Base-by-base conservation (phyloP, 306 rosid genomes). In the Rosa multiflora region DNA sequence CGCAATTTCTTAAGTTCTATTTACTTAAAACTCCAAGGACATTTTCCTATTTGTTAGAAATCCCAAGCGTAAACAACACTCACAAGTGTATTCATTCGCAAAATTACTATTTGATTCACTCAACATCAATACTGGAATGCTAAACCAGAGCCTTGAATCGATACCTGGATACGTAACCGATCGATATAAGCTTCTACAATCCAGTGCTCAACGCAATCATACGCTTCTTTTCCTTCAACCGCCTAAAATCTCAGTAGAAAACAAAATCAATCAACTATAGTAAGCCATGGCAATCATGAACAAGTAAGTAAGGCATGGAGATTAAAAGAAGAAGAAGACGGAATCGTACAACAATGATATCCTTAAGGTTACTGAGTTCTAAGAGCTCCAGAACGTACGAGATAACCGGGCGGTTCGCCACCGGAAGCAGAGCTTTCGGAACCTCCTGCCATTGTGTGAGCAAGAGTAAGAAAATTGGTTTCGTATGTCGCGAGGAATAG, bases 361-460 rank as follows among this genome's bases (percentile, higher is more conserved):
- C 92, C 74, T 96, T 96, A 47, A 96, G 96, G 82, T 93, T 96
- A 83, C 85, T 93, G 56, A 84, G 89, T 73, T 96, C 98, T 78
- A 93, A 81, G 37, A 84, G 88, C 93, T 96, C 98, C 55, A 96
- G 82, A 46, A 88, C 94, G 82, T 96, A 96, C 55, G 98, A 96
- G 73, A 96, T 86, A 78, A 96, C 89, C 18, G 97, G 96, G 10
- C 98, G 89, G 78, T 93, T 91, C 5, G 96, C 99, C 62, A 96
- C 97, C 11, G 99, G 98, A 83, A 96, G 98, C 20, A 96, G 78
- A 23, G 99, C 96, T 37, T 90, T 91, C 2, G 99, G 99, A 80
- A 93, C 88, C 84, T 93, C 99, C 98, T 96, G 91, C 69, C 79
- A 58, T 78, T 53, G 63, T 29, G 8, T 7, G 0, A 71, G 58